Conservation (phyloP, 768 basidiomycete species). For the Suillus spraguei region DNA sequence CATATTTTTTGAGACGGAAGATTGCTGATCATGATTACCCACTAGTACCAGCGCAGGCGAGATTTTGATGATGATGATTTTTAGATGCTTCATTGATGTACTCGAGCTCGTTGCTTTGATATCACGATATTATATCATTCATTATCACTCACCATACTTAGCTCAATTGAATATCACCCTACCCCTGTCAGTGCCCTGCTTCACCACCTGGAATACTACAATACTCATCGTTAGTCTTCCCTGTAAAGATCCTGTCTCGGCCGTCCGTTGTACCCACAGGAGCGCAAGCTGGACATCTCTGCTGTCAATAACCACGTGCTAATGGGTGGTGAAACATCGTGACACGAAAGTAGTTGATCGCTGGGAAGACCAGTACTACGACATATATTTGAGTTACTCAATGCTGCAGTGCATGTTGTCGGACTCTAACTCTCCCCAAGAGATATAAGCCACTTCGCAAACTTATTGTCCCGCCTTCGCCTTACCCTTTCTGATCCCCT, state of each 20-base stretch:
- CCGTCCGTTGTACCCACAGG: neutral
- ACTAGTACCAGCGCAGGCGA: slow-evolving; percentile 65
- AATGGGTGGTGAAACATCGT: neutral
- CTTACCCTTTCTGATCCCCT: neutral
- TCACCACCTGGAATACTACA: neutral
- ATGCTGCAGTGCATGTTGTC: too few relatives aligned
- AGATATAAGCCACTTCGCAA: neutral
- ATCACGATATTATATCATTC: neutral
- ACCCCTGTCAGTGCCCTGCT: neutral
- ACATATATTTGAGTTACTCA: neutral
- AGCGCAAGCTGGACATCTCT: neutral
- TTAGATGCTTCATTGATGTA: slow-evolving; percentile 15
- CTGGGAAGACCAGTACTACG: neutral
- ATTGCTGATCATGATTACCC: slow-evolving; percentile 10
- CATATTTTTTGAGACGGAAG: slow-evolving; percentile 11
- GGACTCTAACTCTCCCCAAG: neutral
- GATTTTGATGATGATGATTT: slow-evolving; percentile 69
- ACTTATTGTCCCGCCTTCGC: neutral
- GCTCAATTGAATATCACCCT: neutral
- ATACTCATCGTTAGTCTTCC: too few relatives aligned
- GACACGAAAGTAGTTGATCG: neutral
- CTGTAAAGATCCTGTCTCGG: neutral
- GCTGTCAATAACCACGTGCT: neutral
- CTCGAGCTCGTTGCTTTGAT: neutral
- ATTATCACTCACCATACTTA: neutral